phyloP scores from a whole-genome alignment of 257 asterid genomes.

The Solanum chaucha region DNA sequence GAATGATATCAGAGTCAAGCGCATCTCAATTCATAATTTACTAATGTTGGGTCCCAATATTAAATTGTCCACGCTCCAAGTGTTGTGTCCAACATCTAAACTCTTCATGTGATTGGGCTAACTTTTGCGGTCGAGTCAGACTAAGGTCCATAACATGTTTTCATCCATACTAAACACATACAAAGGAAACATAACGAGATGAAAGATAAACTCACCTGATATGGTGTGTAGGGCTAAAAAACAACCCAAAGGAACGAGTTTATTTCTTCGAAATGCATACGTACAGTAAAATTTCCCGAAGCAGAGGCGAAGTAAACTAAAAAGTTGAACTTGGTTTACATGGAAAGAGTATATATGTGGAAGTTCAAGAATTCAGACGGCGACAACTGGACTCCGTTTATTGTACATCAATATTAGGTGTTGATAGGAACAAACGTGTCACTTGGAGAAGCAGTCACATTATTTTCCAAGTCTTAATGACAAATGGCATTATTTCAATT shows the following conservation, averaged over 20 bases:
- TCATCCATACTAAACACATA: neutral
- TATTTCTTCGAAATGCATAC: neutral
- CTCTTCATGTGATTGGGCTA: neutral
- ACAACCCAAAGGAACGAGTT: neutral
- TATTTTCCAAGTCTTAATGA: neutral
- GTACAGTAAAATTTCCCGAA: too few species aligned
- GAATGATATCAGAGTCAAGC: neutral
- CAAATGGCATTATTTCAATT: neutral
- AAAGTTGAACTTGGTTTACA: neutral
- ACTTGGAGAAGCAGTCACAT: neutral
- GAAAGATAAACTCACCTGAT: neutral
- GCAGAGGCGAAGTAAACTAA: neutral
- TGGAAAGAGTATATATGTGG: neutral
- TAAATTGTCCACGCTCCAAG: neutral
- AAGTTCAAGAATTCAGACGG: neutral
- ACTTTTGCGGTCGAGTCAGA: neutral
- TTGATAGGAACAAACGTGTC: neutral
- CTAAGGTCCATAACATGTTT: neutral
- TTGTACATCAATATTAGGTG: neutral
- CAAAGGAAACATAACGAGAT: neutral
- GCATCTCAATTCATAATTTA: neutral
- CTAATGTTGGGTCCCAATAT: fast-evolving
- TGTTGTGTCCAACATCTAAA: neutral
- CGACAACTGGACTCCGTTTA: neutral
- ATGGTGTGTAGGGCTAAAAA: neutral